phyloP scores from a whole-genome alignment of 2,329 filamentous ascomycete genomes.

The Cadophora sp. region DNA sequence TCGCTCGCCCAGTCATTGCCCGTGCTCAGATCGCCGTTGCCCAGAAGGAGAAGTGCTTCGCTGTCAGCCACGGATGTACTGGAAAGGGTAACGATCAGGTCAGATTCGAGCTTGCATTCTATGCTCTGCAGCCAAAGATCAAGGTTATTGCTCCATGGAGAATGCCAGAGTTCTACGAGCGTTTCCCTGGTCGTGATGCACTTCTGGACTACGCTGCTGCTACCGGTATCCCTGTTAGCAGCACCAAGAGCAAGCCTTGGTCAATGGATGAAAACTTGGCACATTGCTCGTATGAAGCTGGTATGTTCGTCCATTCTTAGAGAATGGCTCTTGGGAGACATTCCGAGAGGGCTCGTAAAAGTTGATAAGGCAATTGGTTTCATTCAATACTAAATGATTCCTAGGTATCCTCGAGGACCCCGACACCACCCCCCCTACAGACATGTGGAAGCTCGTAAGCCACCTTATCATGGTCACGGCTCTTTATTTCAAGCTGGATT shows the following conservation, averaged over 20 bases:
- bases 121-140: conserved; percentile 67
- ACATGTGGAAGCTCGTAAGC: conserved; percentile 75
- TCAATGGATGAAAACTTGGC: conserved; percentile 73
- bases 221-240: conserved; percentile 73
- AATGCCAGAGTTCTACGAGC: conserved; percentile 71
- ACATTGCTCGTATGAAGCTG: conserved; percentile 76
- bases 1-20: conserved; percentile 75
- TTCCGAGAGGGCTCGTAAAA: neutral
- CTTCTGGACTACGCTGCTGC: conserved; percentile 74
- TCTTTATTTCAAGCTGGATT: neutral
- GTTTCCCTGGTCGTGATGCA: conserved; percentile 74
- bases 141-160: conserved; percentile 80
- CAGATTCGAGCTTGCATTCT: conserved; percentile 68
- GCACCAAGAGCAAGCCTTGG: conserved; percentile 76
- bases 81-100: conserved; percentile 72
- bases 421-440: conserved; percentile 69
- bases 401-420: conserved; percentile 72
- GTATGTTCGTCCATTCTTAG: neutral
- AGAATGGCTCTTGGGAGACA: neutral
- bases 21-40: conserved; percentile 70
- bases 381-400: neutral
- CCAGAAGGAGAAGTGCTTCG: conserved; percentile 59
- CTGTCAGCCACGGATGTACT: conserved; percentile 62
- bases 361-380: neutral
- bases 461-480: neutral